Base-by-base conservation (phyloP, 805 yeast species). In the Pichia eremophila region DNA sequence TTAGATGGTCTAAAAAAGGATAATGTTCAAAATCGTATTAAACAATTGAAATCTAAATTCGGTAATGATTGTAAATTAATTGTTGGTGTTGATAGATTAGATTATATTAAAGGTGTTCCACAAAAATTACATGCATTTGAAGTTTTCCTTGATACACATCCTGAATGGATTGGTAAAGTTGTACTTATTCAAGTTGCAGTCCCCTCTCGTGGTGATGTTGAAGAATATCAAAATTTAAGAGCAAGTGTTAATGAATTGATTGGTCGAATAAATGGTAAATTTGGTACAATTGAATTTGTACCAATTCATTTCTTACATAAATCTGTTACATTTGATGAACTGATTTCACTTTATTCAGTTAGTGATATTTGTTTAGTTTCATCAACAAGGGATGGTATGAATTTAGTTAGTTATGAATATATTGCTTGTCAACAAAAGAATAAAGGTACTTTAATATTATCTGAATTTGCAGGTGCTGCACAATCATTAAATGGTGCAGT, bases 401-500 rank as follows among this genome's bases (percentile, higher is more conserved):
- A 93, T 63, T 75, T 93, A 59, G 99, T 95, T 40, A 79, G 91
- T 46, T 95, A 88, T 64, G 99, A 93, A 68, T 93, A 93, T 66
- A 88, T 93, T 58, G 97, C 98, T 1, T 91, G 98, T 61, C 99
- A 93, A 67, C 55, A 62, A 45, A 81, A 82, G 42, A 80, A 80
- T 51, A 81, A 88, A 53, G 99, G 99, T 9, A 80, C 89, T 4
- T 72, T 93, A 56, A 85, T 93, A 43, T 65, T 93, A 52, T 83
- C 95, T 39, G 99, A 93, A 68, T 93, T 93, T 68, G 93, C 99
- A 0, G 99, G 99, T 43, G 99, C 99, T n/a, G 98, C 99, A 1
- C 99, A 93, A 68, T 85, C 95, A 1, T 71, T 93, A 53, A 91
- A 93, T 61, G 99, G 99, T 25, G 89, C 96, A 1, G 64, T 91